Conservation (phyloP, 371 early-diverging fungal species). For the Mycotypha africana region DNA sequence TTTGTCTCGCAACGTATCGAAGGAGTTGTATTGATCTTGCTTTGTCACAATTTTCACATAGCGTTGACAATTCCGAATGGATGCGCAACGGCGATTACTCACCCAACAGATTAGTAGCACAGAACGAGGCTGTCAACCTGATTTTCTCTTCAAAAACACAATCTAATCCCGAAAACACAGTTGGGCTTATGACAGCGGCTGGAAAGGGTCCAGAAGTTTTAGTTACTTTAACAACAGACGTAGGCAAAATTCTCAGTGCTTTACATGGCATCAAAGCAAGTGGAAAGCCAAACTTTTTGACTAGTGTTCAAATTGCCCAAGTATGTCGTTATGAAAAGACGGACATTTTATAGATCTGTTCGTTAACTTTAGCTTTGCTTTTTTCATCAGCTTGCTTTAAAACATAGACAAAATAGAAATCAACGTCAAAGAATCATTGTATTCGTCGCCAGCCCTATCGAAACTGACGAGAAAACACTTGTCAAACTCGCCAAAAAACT, state of each 20-base stretch:
- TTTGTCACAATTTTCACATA: constrained; percentile 15
- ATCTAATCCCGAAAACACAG: constrained; percentile 93
- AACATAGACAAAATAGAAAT: constrained; percentile 96
- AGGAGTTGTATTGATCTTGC: neutral
- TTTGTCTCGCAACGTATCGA: neutral
- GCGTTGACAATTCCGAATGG: constrained; percentile 98
- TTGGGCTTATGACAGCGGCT: constrained; percentile 96
- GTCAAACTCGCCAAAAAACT: constrained; percentile 92
- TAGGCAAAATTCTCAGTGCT: constrained; percentile 87
- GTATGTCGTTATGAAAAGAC: too few relatives aligned
- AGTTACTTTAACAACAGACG: constrained; percentile 86
- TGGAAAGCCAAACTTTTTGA: constrained; percentile 73
- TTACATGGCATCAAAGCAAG: constrained; percentile 75
- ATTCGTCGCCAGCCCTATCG: constrained; percentile 91
- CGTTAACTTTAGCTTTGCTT: neutral
- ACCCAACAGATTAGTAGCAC: constrained; percentile 92
- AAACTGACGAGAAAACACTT: constrained; percentile 77
- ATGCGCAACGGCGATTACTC: constrained; percentile 98
- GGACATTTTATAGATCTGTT: neutral
- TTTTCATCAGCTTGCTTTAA: constrained; percentile 75
- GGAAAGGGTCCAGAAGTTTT: constrained; percentile 96
- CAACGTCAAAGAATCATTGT: constrained; percentile 92
- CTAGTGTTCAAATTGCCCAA: constrained; percentile 94
- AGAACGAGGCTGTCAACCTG: constrained; percentile 91
- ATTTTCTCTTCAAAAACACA: constrained; percentile 91